A percentile compares a stretch with the other conserved stretches of the same genome.
These are phyloP conservation scores for Leccinum subfulvum DNA, from an alignment of 1,284 basidiomycete genomes.

Conservation along the genomic window DNA sequence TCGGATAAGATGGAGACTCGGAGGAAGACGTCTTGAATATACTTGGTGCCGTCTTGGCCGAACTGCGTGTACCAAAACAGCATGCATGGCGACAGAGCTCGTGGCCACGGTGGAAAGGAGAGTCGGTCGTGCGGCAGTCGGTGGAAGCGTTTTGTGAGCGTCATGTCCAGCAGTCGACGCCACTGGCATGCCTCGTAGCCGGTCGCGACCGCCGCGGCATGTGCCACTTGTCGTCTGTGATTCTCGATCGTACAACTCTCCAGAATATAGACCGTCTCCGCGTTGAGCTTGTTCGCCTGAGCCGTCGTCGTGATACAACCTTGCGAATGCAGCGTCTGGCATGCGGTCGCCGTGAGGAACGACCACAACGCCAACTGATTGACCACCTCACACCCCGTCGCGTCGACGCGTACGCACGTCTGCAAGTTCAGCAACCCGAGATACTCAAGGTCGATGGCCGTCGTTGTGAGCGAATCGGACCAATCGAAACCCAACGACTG, in stretches of 20 bases:
- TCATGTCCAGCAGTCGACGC: slow-evolving; percentile 70
- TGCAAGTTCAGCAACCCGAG: not conserved
- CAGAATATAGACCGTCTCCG: slow-evolving; percentile 73
- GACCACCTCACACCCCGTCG: slow-evolving; percentile 78
- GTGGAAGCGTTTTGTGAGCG: not conserved
- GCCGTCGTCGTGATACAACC: slow-evolving; percentile 62
- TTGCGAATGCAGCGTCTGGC: slow-evolving; percentile 63
- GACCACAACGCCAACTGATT: slow-evolving; percentile 71
- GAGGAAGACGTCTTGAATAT: too few relatives aligned
- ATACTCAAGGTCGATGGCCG: slow-evolving; percentile 62
- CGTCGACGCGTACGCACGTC: slow-evolving; percentile 48
- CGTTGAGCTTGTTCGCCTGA: slow-evolving; percentile 69
- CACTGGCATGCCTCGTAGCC: slow-evolving; percentile 62
- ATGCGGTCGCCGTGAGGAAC: slow-evolving; percentile 61
- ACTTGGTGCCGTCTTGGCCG: too few relatives aligned
- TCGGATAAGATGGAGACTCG: too few relatives aligned
- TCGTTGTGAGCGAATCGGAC: not conserved
- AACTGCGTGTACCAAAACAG: too few relatives aligned
- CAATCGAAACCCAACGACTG: slow-evolving; percentile 82
- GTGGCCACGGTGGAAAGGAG: too few relatives aligned
- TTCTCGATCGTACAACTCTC: slow-evolving; percentile 82
- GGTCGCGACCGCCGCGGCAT: slow-evolving; percentile 63
- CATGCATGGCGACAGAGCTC: too few relatives aligned
- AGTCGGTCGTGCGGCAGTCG: slow-evolving; percentile 72
- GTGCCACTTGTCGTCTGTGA: slow-evolving; percentile 75